Evolutionary conservation across 176 grass and related monocot genomes (phyloP), one percentile per base, ranked within the genome.

Genomic region (Eragrostis nindensis): DNA sequence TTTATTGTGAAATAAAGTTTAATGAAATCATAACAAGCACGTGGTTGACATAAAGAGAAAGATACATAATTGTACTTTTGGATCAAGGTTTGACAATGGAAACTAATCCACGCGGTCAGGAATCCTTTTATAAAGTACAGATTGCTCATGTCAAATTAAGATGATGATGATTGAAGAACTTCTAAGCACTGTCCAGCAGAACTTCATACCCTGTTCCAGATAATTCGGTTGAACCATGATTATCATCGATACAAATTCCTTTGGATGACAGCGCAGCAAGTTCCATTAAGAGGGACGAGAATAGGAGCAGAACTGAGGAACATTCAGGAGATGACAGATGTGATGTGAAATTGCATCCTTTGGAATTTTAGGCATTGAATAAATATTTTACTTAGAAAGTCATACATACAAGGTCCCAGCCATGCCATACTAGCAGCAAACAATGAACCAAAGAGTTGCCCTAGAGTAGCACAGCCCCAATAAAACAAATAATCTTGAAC

Each of bases 401-500:
- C 22, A 26, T 62, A 75, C 86, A n/a, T 94, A 98, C 95, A 95
- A 26, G 95, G 88, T 78, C 95, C 95, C 62, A 98, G 52, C 92
- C 92, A 94, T 32, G 95, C 88, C 92, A 95, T 94, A 41, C 86
- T 91, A 59, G 95, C 95, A 74, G 95, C 95, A 75, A 95, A 98
- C 19, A 98, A 77, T 26, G 95, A 98, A 48, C 90, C 95, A 69
- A 92, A 82, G 50, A 95, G 92, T 83, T 98, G 95, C 18, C 95
- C 95, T 72, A 91, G 87, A 8, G 95, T 94, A 74, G 95, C 95
- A 71, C 95, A 63, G 95, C 95, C 67, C 95, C 92, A 67, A 98
- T 86, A 76, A 98, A 94, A 22, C 95, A 66, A 98, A 95, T 69
- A 98, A 86, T 93, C 92, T 91, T 81, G 95, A 95, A 86, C 92